Percentiles rank a stretch among this genome's conserved stretches.
phyloP scores from a whole-genome alignment of 768 basidiomycete genomes.

The Jaapia argillacea region DNA sequence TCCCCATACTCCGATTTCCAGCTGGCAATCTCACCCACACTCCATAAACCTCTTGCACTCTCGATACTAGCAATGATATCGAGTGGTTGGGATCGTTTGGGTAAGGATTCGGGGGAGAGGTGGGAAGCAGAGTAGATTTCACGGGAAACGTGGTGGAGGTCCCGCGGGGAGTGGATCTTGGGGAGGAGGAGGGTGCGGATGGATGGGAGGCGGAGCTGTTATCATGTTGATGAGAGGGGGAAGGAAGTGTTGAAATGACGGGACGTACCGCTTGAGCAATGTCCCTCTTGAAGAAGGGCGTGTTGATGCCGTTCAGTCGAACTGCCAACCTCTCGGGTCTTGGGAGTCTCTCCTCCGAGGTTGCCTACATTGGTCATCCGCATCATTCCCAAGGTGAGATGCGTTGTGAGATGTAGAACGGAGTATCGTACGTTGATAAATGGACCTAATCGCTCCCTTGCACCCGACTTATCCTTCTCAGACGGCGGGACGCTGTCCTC shows the following conservation, averaged over 20 bases:
- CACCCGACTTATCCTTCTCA: constrained; percentile 43
- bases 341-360: constrained; percentile 23
- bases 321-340: constrained; percentile 48
- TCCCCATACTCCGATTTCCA: constrained; percentile 46
- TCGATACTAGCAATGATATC: constrained; percentile 77
- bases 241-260: neutral
- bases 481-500: constrained; percentile 77
- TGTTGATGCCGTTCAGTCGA: constrained; percentile 57
- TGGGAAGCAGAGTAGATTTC: constrained; percentile 27
- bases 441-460: constrained; percentile 40
- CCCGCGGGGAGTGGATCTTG: constrained; percentile 65
- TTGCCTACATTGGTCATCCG: neutral
- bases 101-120: constrained; percentile 12
- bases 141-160: constrained; percentile 52
- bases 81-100: constrained; percentile 23
- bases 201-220: constrained; percentile 32
- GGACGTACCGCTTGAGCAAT: constrained; percentile 44
- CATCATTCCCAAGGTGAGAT: no score
- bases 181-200: constrained; percentile 73
- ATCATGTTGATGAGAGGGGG: constrained; percentile 2
- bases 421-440: constrained; percentile 42
- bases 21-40: constrained; percentile 57
- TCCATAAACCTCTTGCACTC: constrained; percentile 64
- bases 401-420: no score
- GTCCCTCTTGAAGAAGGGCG: constrained; percentile 59